phyloP scores from a whole-genome alignment of 768 basidiomycete genomes.

The Solioccasus polychromus region DNA sequence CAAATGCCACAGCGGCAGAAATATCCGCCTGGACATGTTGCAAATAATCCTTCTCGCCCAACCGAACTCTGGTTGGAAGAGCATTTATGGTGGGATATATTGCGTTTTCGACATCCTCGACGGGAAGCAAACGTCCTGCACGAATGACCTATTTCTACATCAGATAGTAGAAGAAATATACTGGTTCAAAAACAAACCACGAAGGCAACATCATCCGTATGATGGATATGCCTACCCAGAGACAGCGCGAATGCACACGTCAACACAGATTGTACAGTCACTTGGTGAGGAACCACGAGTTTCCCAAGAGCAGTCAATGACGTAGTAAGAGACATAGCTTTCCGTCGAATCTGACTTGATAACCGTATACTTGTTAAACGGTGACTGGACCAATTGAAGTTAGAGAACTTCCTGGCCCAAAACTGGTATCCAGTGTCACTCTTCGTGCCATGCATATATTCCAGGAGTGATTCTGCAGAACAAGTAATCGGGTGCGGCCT shows the following conservation, averaged over 20 bases:
- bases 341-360: conserved; percentile 11
- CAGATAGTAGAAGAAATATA: not conserved
- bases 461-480: conserved; percentile 20
- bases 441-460: conserved; percentile 18
- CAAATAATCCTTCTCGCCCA: conserved; percentile 13
- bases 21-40: conserved; percentile 27
- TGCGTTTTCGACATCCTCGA: conserved; percentile 21
- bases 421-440: conserved; percentile 16
- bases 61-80: conserved; percentile 26
- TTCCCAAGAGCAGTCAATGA: conserved; percentile 20
- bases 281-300: conserved; percentile 19
- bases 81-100: conserved; percentile 28
- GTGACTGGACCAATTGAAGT: conserved; percentile 18
- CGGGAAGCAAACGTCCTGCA: conserved; percentile 28
- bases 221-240: conserved; percentile 22
- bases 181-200: conserved; percentile 24
- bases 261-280: conserved; percentile 33
- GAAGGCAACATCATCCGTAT: conserved; percentile 28
- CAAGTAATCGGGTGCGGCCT: conserved; percentile 8
- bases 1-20: conserved; percentile 26
- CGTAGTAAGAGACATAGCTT: conserved; percentile 7
- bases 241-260: conserved; percentile 29
- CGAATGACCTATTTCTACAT: conserved; percentile 27
- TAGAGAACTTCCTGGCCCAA: conserved; percentile 23
- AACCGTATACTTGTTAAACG: conserved; percentile 1